phyloP scores from a whole-genome alignment of 495 filamentous ascomycete genomes.

The Parathielavia appendiculata region DNA sequence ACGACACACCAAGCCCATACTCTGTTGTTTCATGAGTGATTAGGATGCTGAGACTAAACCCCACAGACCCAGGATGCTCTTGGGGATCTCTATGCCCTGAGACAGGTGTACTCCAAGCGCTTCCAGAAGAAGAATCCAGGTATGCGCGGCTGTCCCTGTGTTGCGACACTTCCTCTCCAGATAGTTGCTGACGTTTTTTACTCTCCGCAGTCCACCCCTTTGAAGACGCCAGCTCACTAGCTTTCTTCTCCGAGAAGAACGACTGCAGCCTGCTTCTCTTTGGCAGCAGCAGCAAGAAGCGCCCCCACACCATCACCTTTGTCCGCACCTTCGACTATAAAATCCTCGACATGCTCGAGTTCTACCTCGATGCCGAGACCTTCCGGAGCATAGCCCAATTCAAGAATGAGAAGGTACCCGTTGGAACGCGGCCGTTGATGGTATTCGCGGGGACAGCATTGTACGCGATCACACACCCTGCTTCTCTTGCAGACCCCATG shows the following conservation, averaged over 20 bases:
- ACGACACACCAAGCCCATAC: slow-evolving; percentile 1
- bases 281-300: slow-evolving; percentile 81
- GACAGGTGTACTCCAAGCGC: slow-evolving; percentile 70
- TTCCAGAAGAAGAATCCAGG: slow-evolving; percentile 91
- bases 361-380: slow-evolving; percentile 64
- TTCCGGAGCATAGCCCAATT: slow-evolving; percentile 67
- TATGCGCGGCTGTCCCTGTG: slow-evolving; percentile 6
- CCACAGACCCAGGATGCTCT: slow-evolving; percentile 61
- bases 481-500: background rate
- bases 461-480: slow-evolving; percentile 14
- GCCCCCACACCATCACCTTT: slow-evolving; percentile 84
- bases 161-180: background rate
- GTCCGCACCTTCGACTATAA: slow-evolving; percentile 74
- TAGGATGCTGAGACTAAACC: background rate
- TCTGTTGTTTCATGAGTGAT: background rate
- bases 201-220: slow-evolving; percentile 62
- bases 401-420: slow-evolving; percentile 72
- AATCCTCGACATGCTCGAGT: slow-evolving; percentile 89
- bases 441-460: slow-evolving; percentile 79
- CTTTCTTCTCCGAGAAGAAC: slow-evolving; percentile 95
- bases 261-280: slow-evolving; percentile 71
- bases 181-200: background rate
- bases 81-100: slow-evolving; percentile 74
- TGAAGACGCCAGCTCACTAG: slow-evolving; percentile 77
- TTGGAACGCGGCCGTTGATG: slow-evolving; percentile 83